Conservation (phyloP, 192 early-diverging fungal species). For the Linnemannia schmuckeri region DNA sequence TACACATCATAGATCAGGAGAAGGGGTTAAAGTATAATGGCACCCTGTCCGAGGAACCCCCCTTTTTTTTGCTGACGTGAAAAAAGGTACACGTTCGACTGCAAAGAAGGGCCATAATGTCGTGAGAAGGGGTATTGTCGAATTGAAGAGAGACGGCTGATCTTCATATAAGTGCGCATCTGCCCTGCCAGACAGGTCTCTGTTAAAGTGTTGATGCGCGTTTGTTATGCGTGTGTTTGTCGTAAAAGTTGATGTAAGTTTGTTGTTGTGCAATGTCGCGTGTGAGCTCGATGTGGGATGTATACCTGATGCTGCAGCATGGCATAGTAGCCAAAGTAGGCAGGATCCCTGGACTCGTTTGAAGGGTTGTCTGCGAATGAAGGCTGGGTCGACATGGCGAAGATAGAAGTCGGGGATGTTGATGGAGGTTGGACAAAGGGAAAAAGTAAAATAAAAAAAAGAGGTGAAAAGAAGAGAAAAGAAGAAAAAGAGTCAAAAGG, state of each 20-base stretch:
- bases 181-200: neutral
- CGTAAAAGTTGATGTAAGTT: too few species aligned
- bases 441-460: neutral
- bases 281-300: neutral
- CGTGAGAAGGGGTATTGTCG: neutral
- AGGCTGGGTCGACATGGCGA: constrained; percentile 43
- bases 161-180: neutral
- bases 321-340: constrained; percentile 89
- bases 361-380: constrained; percentile 55
- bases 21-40: neutral
- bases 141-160: neutral
- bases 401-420: neutral
- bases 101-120: neutral
- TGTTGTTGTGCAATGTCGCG: neutral
- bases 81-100: neutral
- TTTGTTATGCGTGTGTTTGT: neutral
- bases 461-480: neutral
- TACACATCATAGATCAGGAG: neutral
- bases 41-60: neutral
- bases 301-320: constrained; percentile 82
- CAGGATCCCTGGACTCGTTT: constrained; percentile 72
- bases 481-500: neutral
- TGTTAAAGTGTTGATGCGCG: neutral
- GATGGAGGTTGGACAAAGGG: neutral
- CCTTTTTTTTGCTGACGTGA: neutral